phyloP scores from a whole-genome alignment of 2,329 filamentous ascomycete genomes.

The Aspergillus japonicus region DNA sequence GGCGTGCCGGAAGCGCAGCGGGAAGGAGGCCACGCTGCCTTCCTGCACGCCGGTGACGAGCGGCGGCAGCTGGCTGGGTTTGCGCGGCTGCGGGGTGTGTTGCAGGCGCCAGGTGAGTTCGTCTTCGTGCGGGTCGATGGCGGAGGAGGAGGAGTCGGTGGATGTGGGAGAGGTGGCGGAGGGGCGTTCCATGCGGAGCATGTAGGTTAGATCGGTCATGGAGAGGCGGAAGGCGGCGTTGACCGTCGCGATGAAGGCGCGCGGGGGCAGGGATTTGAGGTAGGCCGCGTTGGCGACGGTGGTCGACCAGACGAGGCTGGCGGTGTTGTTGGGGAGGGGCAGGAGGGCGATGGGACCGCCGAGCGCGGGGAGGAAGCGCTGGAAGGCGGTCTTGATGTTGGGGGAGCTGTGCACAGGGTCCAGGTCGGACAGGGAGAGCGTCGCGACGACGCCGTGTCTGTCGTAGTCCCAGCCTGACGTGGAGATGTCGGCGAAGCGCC shows the following conservation, averaged over 20 bases:
- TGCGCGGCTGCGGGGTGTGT: slow-evolving; percentile 60
- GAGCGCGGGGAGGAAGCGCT: slow-evolving; percentile 82
- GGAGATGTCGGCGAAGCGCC: slow-evolving; percentile 81
- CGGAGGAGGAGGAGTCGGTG: slow-evolving; percentile 14
- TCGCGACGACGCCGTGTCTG: slow-evolving; percentile 87
- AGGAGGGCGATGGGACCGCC: slow-evolving; percentile 84
- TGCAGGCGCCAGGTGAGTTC: slow-evolving; percentile 81
- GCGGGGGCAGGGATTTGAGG: slow-evolving; percentile 70
- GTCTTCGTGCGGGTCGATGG: slow-evolving; percentile 56
- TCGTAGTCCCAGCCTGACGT: slow-evolving; percentile 91
- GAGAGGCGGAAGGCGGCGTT: slow-evolving; percentile 88
- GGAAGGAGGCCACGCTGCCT: slow-evolving; percentile 82
- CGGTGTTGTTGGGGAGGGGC: slow-evolving; percentile 77
- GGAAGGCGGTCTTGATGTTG: slow-evolving; percentile 75
- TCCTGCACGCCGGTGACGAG: slow-evolving; percentile 69
- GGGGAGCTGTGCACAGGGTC: slow-evolving; percentile 29
- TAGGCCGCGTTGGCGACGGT: slow-evolving; percentile 74
- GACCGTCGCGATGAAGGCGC: slow-evolving; percentile 80
- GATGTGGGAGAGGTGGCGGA: not conserved
- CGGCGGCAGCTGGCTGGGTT: slow-evolving; percentile 61
- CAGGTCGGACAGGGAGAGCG: slow-evolving; percentile 64
- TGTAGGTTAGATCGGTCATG: slow-evolving; percentile 75
- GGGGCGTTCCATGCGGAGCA: slow-evolving; percentile 64
- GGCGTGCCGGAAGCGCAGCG: slow-evolving; percentile 87
- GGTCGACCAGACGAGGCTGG: slow-evolving; percentile 93